Percentiles rank a stretch among this genome's conserved stretches.
These are phyloP conservation scores for Arthrobotrys entomopaga DNA, from an alignment of 2,329 filamentous ascomycete genomes.

Conservation along the genomic window DNA sequence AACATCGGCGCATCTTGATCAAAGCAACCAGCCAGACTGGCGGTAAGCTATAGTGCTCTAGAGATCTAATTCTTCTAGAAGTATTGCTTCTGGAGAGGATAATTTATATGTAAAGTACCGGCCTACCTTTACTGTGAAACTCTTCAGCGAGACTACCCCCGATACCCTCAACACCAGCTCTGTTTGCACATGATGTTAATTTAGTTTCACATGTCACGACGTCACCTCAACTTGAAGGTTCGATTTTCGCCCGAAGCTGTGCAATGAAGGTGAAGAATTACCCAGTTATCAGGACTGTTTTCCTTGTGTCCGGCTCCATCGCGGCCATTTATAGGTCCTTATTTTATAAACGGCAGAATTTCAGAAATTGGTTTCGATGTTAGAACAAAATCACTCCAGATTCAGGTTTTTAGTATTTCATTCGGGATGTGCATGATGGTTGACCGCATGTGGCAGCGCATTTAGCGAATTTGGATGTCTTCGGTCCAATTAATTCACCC, in stretches of 20 bases:
- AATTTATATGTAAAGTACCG: background rate
- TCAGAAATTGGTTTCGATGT: too few species aligned
- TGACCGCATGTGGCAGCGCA: too few species aligned
- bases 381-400: too few species aligned
- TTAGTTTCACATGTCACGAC: background rate
- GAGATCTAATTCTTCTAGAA: background rate
- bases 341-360: too few species aligned
- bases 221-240: background rate
- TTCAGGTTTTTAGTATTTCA: too few species aligned
- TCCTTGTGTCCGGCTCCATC: slow-evolving; percentile 58
- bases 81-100: background rate
- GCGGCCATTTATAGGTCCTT: too few species aligned
- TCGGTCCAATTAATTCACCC: too few species aligned
- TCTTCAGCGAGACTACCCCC: slow-evolving; percentile 68
- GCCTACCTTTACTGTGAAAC: slow-evolving; percentile 67
- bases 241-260: background rate
- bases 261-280: slow-evolving; percentile 58
- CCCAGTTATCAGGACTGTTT: slow-evolving; percentile 67
- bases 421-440: too few species aligned
- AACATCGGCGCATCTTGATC: too few species aligned
- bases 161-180: slow-evolving; percentile 71
- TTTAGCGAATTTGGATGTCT: too few species aligned
- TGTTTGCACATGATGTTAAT: slow-evolving; percentile 58
- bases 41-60: background rate
- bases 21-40: background rate